Base-by-base conservation (phyloP, 306 rosid genomes). In the Sicyos baderoa region DNA sequence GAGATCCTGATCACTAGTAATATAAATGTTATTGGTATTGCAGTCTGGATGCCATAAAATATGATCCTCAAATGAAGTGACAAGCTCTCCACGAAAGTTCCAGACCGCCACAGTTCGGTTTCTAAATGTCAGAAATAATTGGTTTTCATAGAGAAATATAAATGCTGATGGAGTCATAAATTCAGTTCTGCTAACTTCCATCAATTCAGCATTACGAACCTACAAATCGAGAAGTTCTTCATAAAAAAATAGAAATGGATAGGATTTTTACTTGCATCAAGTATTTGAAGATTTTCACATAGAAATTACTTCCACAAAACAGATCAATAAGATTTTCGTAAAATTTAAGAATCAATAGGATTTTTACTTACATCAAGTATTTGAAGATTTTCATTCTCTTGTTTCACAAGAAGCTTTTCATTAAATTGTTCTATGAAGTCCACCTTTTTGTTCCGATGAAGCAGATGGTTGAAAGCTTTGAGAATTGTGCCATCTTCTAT, bases 391-490 rank as follows among this genome's bases (percentile, higher is more conserved):
- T 91, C 97, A 72, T 91, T 84, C 84, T 91, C 96, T 82, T 91
- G 97, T 79, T 91, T 91, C 79, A 91, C 97, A 63, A 91, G 94
- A 81, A 91, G 97, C 83, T 91, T 91, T 84, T 91, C 97, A 65
- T 91, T 91, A 82, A 91, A 91, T 74, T 88, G 97, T 76, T 91
- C 97, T n/a, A 91, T 91, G 84, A 91, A 91, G 79, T 91, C 97
- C 76, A 91, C 91, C 74, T 91, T 91, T 82, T 85, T 91, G 79
- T 87, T 91, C 73, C 96, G 89, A 76, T 88, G 94, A 51, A 91
- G 97, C 29, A 88, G 83, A 76, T 88, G 96, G 69, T 87, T 86
- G 82, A 91, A 91, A 44, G 93, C 70, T 82, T 91, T 91, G 63
- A 91, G 91, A 76, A 91, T 96, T 48, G 96, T 86, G 68, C 97